phyloP scores from a whole-genome alignment of 768 basidiomycete genomes.

The Amanita rubescens region DNA sequence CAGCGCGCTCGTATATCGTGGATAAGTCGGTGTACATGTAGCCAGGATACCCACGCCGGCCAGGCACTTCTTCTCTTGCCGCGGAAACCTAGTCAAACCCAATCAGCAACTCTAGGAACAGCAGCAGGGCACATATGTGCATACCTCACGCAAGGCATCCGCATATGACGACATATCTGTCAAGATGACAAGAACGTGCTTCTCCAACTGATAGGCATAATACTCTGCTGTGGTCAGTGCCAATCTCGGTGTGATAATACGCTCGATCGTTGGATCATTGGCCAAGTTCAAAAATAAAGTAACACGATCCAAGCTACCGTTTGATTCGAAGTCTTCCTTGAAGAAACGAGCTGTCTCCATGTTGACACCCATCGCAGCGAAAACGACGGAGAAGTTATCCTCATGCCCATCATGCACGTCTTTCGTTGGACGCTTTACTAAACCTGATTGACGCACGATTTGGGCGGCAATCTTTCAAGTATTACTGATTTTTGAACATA shows the following conservation, averaged over 20 bases:
- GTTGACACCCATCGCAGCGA: constrained; percentile 99
- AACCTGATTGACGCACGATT: constrained; percentile 98
- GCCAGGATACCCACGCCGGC: constrained; percentile 96
- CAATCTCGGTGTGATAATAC: constrained; percentile 97
- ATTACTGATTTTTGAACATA: neutral
- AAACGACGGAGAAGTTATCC: constrained; percentile 99
- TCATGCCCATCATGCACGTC: constrained; percentile 98
- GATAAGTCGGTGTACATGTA: constrained; percentile 99
- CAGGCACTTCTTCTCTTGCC: constrained; percentile 98
- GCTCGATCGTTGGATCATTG: constrained; percentile 98
- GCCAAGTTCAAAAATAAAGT: constrained; percentile 98
- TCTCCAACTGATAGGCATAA: constrained; percentile 99
- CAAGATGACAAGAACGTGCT: constrained; percentile 97
- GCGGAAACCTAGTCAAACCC: constrained; percentile 71
- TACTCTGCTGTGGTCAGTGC: constrained; percentile 98
- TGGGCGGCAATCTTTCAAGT: constrained; percentile 87
- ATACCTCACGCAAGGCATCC: constrained; percentile 88
- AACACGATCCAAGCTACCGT: constrained; percentile 94
- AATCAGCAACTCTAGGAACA: constrained; percentile 8
- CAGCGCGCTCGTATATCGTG: constrained; percentile 98
- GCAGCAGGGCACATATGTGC: constrained; percentile 22
- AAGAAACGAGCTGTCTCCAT: constrained; percentile 99
- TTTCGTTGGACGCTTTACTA: constrained; percentile 95
- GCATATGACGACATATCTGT: constrained; percentile 99
- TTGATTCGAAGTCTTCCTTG: constrained; percentile 99